Evolutionary conservation across 495 filamentous ascomycete species (phyloP).

Genomic region (Entonaema liquescens): DNA sequence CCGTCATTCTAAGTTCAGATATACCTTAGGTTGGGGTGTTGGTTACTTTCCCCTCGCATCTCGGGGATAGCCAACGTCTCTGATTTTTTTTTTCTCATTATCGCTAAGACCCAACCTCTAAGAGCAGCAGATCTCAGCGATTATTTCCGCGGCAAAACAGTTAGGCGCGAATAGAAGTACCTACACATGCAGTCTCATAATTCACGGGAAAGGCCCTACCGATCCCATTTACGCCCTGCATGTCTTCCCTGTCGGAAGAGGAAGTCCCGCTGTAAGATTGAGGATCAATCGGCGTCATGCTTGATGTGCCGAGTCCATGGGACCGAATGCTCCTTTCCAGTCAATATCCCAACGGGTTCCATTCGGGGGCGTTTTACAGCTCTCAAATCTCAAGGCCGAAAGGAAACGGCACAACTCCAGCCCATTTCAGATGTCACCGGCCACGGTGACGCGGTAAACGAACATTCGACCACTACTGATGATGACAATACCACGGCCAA

Average conservation of each 20-base stretch:
- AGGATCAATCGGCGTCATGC: conserved; percentile 3
- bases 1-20: background rate
- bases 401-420: background rate
- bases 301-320: background rate
- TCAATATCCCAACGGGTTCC: background rate
- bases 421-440: background rate
- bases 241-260: conserved; percentile 22
- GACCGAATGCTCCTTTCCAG: background rate
- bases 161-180: too few relatives aligned
- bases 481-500: background rate
- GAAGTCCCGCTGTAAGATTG: conserved; percentile 23
- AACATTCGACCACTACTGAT: background rate
- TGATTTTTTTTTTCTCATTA: too few relatives aligned
- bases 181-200: background rate
- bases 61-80: background rate
- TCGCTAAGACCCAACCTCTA: too few relatives aligned
- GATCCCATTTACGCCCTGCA: conserved; percentile 14
- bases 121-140: background rate
- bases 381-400: background rate
- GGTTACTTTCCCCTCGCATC: background rate
- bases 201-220: conserved; percentile 1
- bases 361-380: background rate
- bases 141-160: background rate
- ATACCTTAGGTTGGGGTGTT: background rate
- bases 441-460: background rate